A percentile compares a stretch with the other conserved stretches of the same genome.
phyloP scores from a whole-genome alignment of 1,139 yeast species.

The Pichia kudriavzevii region DNA sequence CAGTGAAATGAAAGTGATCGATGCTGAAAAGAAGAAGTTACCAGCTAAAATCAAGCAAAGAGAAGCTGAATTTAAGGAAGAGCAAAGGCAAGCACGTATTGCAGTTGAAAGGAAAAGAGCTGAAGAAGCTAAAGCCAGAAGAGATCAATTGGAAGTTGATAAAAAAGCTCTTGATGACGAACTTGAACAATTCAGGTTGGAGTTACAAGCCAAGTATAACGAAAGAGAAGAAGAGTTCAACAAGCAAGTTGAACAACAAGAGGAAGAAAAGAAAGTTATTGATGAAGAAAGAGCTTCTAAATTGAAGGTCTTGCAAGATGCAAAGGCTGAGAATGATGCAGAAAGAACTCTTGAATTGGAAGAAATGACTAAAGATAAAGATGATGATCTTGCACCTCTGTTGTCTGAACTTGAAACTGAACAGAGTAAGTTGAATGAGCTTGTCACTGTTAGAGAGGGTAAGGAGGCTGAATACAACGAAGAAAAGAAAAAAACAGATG shows the following conservation, averaged over 20 bases:
- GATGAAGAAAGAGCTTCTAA: slow-evolving; percentile 31
- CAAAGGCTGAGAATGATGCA: slow-evolving; percentile 28
- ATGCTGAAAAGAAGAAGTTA: slow-evolving; percentile 9
- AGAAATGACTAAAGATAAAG: slow-evolving; percentile 28
- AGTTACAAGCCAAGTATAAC: slow-evolving; percentile 28
- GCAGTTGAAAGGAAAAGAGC: slow-evolving; percentile 37
- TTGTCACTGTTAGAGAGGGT: slow-evolving; percentile 24
- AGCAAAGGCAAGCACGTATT: slow-evolving; percentile 37
- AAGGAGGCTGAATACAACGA: slow-evolving; percentile 23
- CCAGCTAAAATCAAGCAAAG: slow-evolving; percentile 31
- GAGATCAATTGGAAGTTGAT: slow-evolving; percentile 32
- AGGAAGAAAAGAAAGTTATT: slow-evolving; percentile 25
- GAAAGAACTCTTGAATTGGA: slow-evolving; percentile 30
- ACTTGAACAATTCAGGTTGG: slow-evolving; percentile 27
- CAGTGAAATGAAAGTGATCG: slow-evolving; percentile 35
- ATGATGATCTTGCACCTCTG: slow-evolving; percentile 27
- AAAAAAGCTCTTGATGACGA: slow-evolving; percentile 24
- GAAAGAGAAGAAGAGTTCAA: slow-evolving; percentile 30
- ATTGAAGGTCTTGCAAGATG: slow-evolving; percentile 25
- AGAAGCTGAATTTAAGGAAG: slow-evolving; percentile 42
- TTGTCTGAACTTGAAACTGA: slow-evolving; percentile 25
- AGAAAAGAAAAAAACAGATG: slow-evolving; percentile 22
- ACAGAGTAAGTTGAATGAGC: slow-evolving; percentile 22
- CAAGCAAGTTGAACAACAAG: slow-evolving; percentile 27
- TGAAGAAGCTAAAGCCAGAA: slow-evolving; percentile 34